Base-by-base conservation (phyloP, 805 yeast species). In the Lachancea quebecensis region DNA sequence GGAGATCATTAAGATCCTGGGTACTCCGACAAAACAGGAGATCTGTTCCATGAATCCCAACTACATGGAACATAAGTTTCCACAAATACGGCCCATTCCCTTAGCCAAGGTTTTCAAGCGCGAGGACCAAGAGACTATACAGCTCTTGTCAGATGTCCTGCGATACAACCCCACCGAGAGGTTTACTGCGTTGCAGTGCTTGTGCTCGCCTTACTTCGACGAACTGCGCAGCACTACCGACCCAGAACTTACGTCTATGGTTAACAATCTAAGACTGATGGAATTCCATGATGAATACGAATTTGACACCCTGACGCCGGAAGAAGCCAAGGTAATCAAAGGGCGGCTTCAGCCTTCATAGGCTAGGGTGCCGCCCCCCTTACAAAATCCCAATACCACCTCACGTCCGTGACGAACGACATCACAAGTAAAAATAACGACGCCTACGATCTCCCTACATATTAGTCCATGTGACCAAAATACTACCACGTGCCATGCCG, bases 1-100 rank as follows among this genome's bases (percentile, higher is more conserved):
- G 15, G 99, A 91, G 66, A 91, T 91, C 56, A 91, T 91, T 64
- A 93, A 93, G 68, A 86, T 91, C 21, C 73, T 93, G 60, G 99
- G 99, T 12, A 91, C 99, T 1, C 99, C 99, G 7, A 74, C 95
- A 14, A 79, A 85, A 47, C 96, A 89, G 39, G 96, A 91, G 66
- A 91, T 91, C 54, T 78, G 81, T 61, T 78, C 89, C 50, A 93
- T 91, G 99, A 91, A 91, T 67, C 95, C 96, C 42, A 90, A 88
- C 65, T 93, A 91, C 68, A 86, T 88, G 83, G 98, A 93, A 65
- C 97, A 91, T 68, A 88, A 87, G 61, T 91, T 91, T 73, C 98
- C 99, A 9, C 78, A 77, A 50, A 85, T 85, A 54, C 82, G 82
- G 62, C 85, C 91, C 45, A 84, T 85, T 34, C 91, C 91, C 36